Evolutionary conservation across 2,329 filamentous ascomycete species (phyloP).

Genomic region (Aspergillus eucalypticola): DNA sequence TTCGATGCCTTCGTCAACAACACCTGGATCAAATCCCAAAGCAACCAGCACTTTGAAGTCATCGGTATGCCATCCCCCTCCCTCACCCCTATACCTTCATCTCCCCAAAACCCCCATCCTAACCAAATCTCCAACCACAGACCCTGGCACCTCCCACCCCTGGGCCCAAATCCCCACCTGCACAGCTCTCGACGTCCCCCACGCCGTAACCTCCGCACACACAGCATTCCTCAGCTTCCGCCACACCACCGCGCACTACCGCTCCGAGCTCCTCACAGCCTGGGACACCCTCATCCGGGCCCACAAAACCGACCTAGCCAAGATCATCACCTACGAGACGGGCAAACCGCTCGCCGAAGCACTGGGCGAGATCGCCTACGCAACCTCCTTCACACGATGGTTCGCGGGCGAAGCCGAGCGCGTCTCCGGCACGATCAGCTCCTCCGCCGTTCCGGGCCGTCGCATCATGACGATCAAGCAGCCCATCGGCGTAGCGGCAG

Average conservation of each 20-base stretch:
- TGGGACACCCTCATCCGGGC: slow-evolving; percentile 66
- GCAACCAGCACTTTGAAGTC: slow-evolving; percentile 53
- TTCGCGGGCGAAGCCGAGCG: slow-evolving; percentile 63
- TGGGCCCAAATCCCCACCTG: slow-evolving; percentile 57
- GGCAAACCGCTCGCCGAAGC: slow-evolving; percentile 60
- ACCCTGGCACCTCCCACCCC: slow-evolving; percentile 53
- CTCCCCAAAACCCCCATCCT: background rate
- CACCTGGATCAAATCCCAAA: slow-evolving; percentile 49
- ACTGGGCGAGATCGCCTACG: slow-evolving; percentile 58
- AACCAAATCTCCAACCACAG: slow-evolving; percentile 25
- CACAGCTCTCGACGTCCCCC: slow-evolving; percentile 58
- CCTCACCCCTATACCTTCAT: background rate
- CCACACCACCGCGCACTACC: slow-evolving; percentile 60
- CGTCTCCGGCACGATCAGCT: slow-evolving; percentile 62
- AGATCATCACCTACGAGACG: slow-evolving; percentile 63
- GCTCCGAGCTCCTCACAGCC: slow-evolving; percentile 63
- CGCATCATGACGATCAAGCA: slow-evolving; percentile 73
- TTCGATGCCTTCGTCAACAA: slow-evolving; percentile 55
- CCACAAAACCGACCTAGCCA: slow-evolving; percentile 63
- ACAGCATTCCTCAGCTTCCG: slow-evolving; percentile 62
- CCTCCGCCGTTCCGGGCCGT: slow-evolving; percentile 61
- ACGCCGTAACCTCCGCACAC: slow-evolving; percentile 60
- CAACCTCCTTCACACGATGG: slow-evolving; percentile 57
- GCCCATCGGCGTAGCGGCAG: slow-evolving; percentile 67
- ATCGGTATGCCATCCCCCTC: slow-evolving; percentile 34